These are phyloP conservation scores for Spinellus fusiger DNA, from an alignment of 192 early-diverging fungal species.

Conservation along the genomic window DNA sequence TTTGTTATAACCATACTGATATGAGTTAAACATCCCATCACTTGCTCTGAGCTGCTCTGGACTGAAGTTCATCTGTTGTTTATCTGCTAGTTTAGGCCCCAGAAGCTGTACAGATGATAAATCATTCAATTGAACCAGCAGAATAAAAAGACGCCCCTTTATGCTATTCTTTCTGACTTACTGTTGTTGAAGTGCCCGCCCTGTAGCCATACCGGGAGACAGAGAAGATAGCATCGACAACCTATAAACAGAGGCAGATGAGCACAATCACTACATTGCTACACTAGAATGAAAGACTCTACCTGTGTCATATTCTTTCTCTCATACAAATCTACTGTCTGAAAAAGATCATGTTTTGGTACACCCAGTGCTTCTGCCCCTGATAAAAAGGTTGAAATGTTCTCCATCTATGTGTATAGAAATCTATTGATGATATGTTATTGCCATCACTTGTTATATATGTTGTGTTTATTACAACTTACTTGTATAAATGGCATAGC, in stretches of 20 bases:
- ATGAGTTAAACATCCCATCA: conserved; percentile 48
- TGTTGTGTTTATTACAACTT: no score
- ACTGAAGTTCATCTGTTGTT: conserved; percentile 54
- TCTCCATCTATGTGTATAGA: conserved; percentile 65
- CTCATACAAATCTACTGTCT: conserved; percentile 80
- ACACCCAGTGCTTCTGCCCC: conserved; percentile 60
- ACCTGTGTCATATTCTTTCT: conserved; percentile 59
- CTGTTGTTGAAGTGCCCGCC: conserved; percentile 41
- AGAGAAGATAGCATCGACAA: conserved; percentile 70
- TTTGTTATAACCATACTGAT: conserved; percentile 40
- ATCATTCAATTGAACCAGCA: background rate
- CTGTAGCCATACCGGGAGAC: conserved; percentile 63
- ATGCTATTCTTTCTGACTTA: conserved; percentile 18
- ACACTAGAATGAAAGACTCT: background rate
- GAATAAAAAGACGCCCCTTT: no score
- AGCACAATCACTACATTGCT: no score
- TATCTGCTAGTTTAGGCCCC: conserved; percentile 71
- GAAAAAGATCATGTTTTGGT: conserved; percentile 67
- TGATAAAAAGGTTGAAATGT: conserved; percentile 67
- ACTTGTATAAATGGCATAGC: conserved; percentile 72
- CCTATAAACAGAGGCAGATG: conserved; percentile 15
- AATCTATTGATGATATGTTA: background rate
- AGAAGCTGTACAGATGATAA: conserved; percentile 32
- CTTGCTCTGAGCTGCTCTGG: conserved; percentile 55
- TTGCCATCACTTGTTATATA: no score